These are phyloP conservation scores for Clathrus columnatus DNA, from an alignment of 768 basidiomycete species.

Conservation along the genomic window DNA sequence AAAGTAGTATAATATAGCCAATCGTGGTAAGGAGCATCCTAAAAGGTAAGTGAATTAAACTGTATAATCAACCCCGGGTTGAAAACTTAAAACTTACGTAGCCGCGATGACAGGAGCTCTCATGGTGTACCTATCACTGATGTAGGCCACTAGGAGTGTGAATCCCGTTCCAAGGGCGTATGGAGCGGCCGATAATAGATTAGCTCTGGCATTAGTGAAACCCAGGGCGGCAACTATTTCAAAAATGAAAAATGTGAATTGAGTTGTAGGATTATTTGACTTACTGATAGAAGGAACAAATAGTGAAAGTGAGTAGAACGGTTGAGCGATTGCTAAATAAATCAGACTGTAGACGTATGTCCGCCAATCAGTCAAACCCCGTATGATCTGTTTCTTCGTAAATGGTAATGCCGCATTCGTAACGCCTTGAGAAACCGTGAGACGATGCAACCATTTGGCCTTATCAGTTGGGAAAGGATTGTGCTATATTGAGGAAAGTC, in stretches of 20 bases:
- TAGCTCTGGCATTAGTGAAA: conserved; percentile 14
- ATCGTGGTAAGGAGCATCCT: conserved; percentile 10
- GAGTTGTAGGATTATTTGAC: neutral
- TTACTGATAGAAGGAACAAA: conserved; percentile 34
- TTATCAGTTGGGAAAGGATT: conserved; percentile 28
- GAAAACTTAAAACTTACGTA: neutral
- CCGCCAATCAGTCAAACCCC: conserved; percentile 20
- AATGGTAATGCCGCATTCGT: conserved; percentile 23
- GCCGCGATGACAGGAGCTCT: conserved; percentile 28
- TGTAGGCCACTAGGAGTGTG: conserved; percentile 26
- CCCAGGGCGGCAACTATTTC: conserved; percentile 22
- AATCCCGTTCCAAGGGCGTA: conserved; percentile 32
- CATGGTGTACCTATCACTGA: conserved; percentile 24
- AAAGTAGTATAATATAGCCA: conserved; percentile 13
- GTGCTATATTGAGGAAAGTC: conserved; percentile 34
- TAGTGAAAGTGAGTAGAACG: conserved; percentile 28
- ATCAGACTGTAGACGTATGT: conserved; percentile 19
- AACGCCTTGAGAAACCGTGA: conserved; percentile 27
- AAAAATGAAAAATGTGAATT: neutral
- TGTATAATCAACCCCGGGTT: neutral
- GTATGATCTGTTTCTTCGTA: conserved; percentile 21
- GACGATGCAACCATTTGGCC: conserved; percentile 24
- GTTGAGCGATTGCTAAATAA: conserved; percentile 30
- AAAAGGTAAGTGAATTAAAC: neutral
- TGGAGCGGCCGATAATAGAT: conserved; percentile 19